phyloP scores from a whole-genome alignment of 129 eudicot genomes.

The Silybum marianum region DNA sequence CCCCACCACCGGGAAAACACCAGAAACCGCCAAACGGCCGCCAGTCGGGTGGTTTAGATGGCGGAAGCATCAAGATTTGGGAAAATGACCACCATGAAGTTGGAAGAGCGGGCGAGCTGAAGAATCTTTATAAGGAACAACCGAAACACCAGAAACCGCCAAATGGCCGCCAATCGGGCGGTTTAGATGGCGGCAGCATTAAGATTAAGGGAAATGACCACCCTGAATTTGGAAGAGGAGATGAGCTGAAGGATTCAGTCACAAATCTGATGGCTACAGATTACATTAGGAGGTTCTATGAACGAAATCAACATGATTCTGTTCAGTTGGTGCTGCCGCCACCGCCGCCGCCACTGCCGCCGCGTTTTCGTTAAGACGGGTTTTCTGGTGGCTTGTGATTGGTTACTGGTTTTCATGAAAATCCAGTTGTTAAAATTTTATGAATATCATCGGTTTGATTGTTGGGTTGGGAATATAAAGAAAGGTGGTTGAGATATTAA shows the following conservation, averaged over 20 bases:
- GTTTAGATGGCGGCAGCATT: slow-evolving; percentile 23
- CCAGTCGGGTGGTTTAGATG: slow-evolving; percentile 15
- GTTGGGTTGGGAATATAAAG: not conserved
- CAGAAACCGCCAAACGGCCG: not conserved
- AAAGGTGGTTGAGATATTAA: not conserved
- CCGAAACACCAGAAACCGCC: not conserved
- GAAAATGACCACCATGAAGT: slow-evolving; percentile 9
- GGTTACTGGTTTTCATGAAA: not conserved
- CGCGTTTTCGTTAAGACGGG: slow-evolving; percentile 7
- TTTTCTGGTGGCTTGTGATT: not conserved
- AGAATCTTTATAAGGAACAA: slow-evolving; percentile 22
- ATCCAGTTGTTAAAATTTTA: not conserved
- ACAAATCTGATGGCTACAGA: slow-evolving; percentile 33
- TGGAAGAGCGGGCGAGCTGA: not conserved
- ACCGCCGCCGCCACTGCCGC: slow-evolving; percentile 11
- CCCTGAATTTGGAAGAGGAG: not conserved
- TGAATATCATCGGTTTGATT: not conserved
- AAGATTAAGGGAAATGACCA: slow-evolving; percentile 23
- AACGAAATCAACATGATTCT: slow-evolving; percentile 24
- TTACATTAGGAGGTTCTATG: slow-evolving; percentile 37
- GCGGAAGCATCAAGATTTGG: slow-evolving; percentile 21
- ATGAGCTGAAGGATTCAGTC: slow-evolving; percentile 13
- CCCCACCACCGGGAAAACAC: slow-evolving; percentile 13
- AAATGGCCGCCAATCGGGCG: not conserved
- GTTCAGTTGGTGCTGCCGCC: not conserved